Base-by-base conservation (phyloP, 2,329 filamentous ascomycete species). In the Paraphoma chrysanthemicola region DNA sequence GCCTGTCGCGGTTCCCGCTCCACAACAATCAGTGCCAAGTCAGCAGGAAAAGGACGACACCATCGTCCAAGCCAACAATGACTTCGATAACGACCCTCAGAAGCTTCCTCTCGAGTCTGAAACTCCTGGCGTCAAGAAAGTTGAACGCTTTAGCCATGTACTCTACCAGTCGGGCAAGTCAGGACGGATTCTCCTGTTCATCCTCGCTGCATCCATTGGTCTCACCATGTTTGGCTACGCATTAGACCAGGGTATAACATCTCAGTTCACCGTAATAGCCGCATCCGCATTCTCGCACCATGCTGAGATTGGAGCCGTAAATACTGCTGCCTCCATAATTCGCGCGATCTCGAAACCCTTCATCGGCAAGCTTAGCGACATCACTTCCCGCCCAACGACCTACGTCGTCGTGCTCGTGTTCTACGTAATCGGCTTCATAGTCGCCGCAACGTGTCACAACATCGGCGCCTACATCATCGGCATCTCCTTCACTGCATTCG, bases 321-420 rank as follows among this genome's bases (percentile, higher is more conserved):
- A 45, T 41, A 59, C 66, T 1, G 66, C 66, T 10, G 56, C 62
- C 29, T 47, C 51, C 17, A 67, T 69, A 43, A 69, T 69, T 33
- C 62, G 59, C 3, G 64, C 62, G 29, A 66, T 69, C 28, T 53
- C 48, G 11, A 67, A 69, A 48, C 66, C 66, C 1, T 67, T 64
- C 52, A 63, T 69, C 44, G 62, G 60, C 9, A 67, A 66, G 42
- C 41, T 69, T 28, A 51, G 56, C 0, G 66, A 72, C 49, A 69
- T 72, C 38, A 70, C 67, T 0, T 64, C 58, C 12, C 64, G 68
- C 8, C 67, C 68, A 3, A 67, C 61, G 1, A 66, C 77, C 6
- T 80, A 80, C 45, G 66, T 77, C 8, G 64, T 80, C 2, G 71
- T 79, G 12, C 70, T 80, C 6, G 59, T 71, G 48, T 64, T 71